These are phyloP conservation scores for Aspergillus thermomutatus DNA, from an alignment of 2,329 filamentous ascomycete species.

Conservation along the genomic window DNA sequence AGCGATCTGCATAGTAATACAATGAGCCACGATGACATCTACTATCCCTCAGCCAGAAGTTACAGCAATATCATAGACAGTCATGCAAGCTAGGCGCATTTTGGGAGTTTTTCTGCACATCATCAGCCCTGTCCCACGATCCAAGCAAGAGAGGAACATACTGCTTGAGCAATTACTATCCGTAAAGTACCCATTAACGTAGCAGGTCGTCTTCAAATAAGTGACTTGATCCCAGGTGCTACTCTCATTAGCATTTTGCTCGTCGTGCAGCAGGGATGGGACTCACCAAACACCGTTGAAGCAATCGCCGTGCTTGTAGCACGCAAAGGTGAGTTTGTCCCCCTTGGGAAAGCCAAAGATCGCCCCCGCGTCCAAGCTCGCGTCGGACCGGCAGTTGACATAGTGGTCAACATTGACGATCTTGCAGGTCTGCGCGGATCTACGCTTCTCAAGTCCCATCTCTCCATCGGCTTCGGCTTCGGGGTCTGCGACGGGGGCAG, in stretches of 20 bases:
- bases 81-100: too few species aligned
- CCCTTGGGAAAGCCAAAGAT: constrained; percentile 9
- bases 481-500: not conserved
- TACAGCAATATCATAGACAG: too few species aligned
- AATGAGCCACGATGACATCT: not conserved
- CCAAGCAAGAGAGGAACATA: constrained; percentile 4
- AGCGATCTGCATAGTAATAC: not conserved
- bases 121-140: not conserved
- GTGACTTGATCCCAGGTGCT: constrained; percentile 12
- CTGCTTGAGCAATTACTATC: constrained; percentile 12
- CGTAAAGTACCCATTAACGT: constrained; percentile 12
- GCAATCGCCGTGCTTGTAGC: constrained; percentile 9
- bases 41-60: too few species aligned
- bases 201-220: constrained; percentile 8
- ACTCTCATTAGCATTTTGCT: constrained; percentile 1
- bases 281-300: constrained; percentile 9
- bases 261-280: too few species aligned
- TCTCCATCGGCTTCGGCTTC: not conserved
- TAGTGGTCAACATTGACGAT: constrained; percentile 10
- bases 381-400: constrained; percentile 9
- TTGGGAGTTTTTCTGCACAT: not conserved
- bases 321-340: constrained; percentile 5
- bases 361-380: constrained; percentile 1
- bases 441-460: not conserved
- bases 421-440: constrained; percentile 8